Evolutionary conservation across 345 rosid genomes (phyloP).

Genomic region (Populus nigra): DNA sequence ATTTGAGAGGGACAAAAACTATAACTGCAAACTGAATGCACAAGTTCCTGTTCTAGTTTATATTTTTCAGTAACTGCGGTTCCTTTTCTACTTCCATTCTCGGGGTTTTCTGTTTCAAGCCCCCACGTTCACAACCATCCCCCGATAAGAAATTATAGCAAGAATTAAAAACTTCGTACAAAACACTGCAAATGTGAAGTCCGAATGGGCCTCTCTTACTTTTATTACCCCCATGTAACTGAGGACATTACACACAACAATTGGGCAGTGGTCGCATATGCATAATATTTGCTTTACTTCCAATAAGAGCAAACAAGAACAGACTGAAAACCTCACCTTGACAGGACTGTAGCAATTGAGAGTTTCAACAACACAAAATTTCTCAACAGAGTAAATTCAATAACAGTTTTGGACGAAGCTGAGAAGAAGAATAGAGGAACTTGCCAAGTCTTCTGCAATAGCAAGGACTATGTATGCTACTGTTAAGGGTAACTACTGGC

Average conservation of each 20-base stretch:
- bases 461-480: constrained; percentile 8
- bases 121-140: not conserved
- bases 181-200: not conserved
- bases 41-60: not conserved
- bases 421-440: not conserved
- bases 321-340: constrained; percentile 1
- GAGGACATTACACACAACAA: not conserved
- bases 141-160: too few relatives aligned
- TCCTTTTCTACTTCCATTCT: not conserved
- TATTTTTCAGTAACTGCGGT: not conserved
- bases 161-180: not conserved
- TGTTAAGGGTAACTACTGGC: constrained; percentile 45
- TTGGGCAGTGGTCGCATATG: not conserved
- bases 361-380: constrained; percentile 22
- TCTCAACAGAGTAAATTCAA: constrained; percentile 9
- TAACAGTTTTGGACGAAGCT: constrained; percentile 2
- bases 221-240: not conserved
- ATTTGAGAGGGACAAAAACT: not conserved
- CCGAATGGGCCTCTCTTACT: not conserved
- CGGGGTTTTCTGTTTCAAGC: not conserved
- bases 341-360: constrained; percentile 1
- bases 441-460: not conserved
- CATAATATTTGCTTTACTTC: constrained; percentile 5
- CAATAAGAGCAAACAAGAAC: constrained; percentile 6
- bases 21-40: not conserved